Conservation (phyloP, 306 rosid genomes). For the Argentina anserina region DNA sequence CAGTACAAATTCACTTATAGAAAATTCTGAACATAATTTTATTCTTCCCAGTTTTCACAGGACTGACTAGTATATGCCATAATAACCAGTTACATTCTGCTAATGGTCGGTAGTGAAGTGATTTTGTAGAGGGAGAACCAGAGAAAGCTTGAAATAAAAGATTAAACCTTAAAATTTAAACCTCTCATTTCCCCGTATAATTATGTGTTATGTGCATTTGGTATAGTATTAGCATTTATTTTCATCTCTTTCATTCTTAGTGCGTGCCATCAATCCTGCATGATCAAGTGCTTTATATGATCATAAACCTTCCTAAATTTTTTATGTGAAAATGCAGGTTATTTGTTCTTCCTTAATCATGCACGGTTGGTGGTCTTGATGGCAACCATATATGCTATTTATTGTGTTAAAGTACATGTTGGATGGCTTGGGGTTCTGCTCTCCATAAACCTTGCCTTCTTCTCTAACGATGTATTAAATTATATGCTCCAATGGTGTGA, state of each 20-base stretch:
- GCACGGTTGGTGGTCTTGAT: slow-evolving; percentile 85
- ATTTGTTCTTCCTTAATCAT: slow-evolving; percentile 86
- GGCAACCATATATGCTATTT: slow-evolving; percentile 67
- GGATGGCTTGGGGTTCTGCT: slow-evolving; percentile 93
- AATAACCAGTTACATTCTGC: not conserved
- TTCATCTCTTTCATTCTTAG: not conserved
- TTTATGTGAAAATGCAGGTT: slow-evolving; percentile 57
- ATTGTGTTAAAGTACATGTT: slow-evolving; percentile 77
- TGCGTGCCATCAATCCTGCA: not conserved
- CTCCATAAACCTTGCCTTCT: slow-evolving; percentile 78
- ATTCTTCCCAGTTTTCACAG: not conserved
- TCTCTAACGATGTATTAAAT: slow-evolving; percentile 72
- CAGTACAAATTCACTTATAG: not conserved
- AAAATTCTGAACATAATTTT: not conserved
- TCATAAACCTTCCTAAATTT: slow-evolving; percentile 8
- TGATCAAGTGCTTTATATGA: not conserved
- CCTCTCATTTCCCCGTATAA: not conserved
- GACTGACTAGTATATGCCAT: not conserved
- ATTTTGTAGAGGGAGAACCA: not conserved
- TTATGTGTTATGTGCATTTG: not conserved
- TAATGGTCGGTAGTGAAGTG: not conserved
- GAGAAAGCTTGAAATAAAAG: not conserved
- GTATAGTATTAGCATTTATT: not conserved
- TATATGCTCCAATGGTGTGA: slow-evolving; percentile 91
- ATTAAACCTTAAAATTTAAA: not conserved